Percentiles rank a stretch among this genome's conserved stretches.
These are phyloP conservation scores for Plasmodium chabaudi DNA, from an alignment of 169 alveolate genomes.

Conservation along the genomic window DNA sequence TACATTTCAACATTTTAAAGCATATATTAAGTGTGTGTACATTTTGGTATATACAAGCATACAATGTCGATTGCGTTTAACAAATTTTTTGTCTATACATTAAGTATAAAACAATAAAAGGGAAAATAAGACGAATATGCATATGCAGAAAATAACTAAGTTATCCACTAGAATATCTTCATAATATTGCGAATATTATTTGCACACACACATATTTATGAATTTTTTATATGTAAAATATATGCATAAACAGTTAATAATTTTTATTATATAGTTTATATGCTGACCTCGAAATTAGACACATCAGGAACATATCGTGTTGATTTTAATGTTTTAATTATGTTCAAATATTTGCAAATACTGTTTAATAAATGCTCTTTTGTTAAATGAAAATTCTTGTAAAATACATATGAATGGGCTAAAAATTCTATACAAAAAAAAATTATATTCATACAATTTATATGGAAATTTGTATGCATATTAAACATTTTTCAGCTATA, in stretches of 20 bases:
- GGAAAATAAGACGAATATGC: too few relatives aligned
- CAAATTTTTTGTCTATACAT: too few relatives aligned
- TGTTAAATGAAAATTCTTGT: constrained; percentile 52
- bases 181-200: too few relatives aligned
- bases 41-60: too few relatives aligned
- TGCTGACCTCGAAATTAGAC: constrained; percentile 51
- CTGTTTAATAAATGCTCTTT: constrained; percentile 66
- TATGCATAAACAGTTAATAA: too few relatives aligned
- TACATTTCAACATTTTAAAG: neutral
- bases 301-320: constrained; percentile 66
- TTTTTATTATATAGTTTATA: neutral
- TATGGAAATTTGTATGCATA: neutral
- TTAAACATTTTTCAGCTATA: neutral
- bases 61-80: too few relatives aligned
- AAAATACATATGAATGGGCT: constrained; percentile 63
- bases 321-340: constrained; percentile 49
- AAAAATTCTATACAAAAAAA: constrained; percentile 34
- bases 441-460: neutral
- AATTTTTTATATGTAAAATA: too few relatives aligned
- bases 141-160: too few relatives aligned
- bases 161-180: too few relatives aligned
- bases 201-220: too few relatives aligned
- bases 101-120: too few relatives aligned
- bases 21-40: neutral
- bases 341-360: constrained; percentile 59